Evolutionary conservation across 1,139 yeast species (phyloP).

Genomic region (Magnusiomyces tetraspermus): DNA sequence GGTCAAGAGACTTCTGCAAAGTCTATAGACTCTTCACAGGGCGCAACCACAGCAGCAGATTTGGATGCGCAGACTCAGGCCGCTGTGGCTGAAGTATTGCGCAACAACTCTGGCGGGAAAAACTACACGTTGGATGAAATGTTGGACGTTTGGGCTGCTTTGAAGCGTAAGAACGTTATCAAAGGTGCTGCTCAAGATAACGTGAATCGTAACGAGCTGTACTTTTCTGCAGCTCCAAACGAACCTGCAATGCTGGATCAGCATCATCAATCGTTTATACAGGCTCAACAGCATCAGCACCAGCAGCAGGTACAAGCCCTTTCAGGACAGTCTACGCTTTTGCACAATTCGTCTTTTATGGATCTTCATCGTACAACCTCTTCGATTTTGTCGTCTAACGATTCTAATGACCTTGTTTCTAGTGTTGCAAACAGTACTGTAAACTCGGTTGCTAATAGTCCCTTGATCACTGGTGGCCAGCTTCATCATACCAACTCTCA

Average conservation of each 20-base stretch:
- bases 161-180: constrained; percentile 31
- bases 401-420: not conserved
- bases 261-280: constrained; percentile 1
- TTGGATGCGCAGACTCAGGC: not conserved
- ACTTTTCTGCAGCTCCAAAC: constrained; percentile 19
- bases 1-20: not conserved
- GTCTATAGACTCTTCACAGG: no score
- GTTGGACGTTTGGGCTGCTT: constrained; percentile 43
- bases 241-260: constrained; percentile 16
- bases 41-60: no score
- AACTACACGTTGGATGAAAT: constrained; percentile 45
- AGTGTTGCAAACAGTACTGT: constrained; percentile 1
- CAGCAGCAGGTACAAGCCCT: not conserved
- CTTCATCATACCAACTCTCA: not conserved
- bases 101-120: constrained; percentile 22
- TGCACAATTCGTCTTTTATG: not conserved
- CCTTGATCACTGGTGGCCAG: not conserved
- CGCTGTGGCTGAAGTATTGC: not conserved
- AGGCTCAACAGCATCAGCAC: constrained; percentile 2
- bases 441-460: constrained; percentile 3
- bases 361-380: constrained; percentile 1
- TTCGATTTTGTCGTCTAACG: not conserved
- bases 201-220: constrained; percentile 17
- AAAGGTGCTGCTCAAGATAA: constrained; percentile 19
- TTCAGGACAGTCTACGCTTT: not conserved